These are phyloP conservation scores for Macadamia tetraphylla DNA, from an alignment of 164 flowering plant species.

Conservation along the genomic window DNA sequence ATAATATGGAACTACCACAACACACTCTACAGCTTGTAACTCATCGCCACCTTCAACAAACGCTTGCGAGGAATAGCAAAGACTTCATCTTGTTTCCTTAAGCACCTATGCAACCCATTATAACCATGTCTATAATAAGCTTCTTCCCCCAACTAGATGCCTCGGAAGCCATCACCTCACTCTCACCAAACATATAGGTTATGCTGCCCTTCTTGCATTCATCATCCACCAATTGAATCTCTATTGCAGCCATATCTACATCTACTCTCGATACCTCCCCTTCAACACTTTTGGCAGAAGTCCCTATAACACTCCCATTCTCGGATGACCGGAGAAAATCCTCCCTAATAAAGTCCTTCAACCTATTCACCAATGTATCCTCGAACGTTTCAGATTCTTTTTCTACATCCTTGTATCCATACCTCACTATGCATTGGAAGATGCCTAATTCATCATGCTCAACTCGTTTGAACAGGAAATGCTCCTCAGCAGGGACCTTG, in stretches of 20 bases:
- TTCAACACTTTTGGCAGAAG: no score
- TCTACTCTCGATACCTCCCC: neutral
- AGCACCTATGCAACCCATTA: neutral
- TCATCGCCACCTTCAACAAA: no score
- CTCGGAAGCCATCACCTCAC: neutral
- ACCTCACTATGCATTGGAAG: neutral
- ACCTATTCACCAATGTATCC: neutral
- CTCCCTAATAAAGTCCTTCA: neutral
- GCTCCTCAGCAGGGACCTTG: neutral
- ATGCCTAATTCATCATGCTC: neutral
- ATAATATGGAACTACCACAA: no score
- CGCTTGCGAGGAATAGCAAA: neutral
- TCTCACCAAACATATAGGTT: neutral
- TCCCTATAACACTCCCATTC: no score
- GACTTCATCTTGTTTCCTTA: neutral
- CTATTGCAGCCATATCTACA: neutral
- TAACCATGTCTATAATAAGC: neutral
- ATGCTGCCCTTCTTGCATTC: neutral
- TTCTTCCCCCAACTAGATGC: no score
- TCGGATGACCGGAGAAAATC: neutral
- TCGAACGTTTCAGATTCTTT: neutral
- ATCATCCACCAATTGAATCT: neutral
- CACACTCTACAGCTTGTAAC: neutral
- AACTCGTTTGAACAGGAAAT: neutral
- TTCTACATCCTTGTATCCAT: no score